Base-by-base conservation (phyloP, 2,329 filamentous ascomycete genomes). In the Hymenoscyphus scutula region DNA sequence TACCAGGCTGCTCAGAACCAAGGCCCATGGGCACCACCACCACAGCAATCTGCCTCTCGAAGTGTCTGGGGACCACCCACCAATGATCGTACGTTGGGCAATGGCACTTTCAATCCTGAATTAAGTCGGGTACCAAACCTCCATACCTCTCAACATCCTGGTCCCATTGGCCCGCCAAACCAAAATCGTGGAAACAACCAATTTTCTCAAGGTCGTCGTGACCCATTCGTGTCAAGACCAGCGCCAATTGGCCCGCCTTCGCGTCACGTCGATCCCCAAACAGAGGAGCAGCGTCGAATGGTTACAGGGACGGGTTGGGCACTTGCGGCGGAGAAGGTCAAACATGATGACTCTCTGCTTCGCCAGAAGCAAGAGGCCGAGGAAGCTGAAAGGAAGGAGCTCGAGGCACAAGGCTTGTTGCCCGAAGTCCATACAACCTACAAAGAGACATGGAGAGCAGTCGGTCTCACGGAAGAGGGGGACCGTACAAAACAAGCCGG, bases 41-140 rank as follows among this genome's bases (percentile, higher is more conserved):
- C 76, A 41, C 81, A 81, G 56, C 76, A 79, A 53, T 66, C 78
- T 11, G 74, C 80, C 27, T 75, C 72, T 13, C 80, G 82, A 56
- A 91, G 89, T 71, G 88, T 92, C 19, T 93, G 90, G 90, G 89
- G 87, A 19, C 85, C 89, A 53, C 88, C 62, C 11, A 87, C n/a
- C 15, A 85, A 85, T 69, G 87, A 90, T 67, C 83, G 87, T 60
- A 87, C 85, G 11, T 85, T 93, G 23, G 90, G 90, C 3, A 93
- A 93, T 73, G 90, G 90, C 53, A 91, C 89, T 0, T 93, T 93
- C 70, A 86, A 84, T 62, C 81, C 84, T 13, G 84, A 86, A 67
- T 79, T 89, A 58, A 81, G 80, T 74, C 51, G 75, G 76, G 19
- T 74, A 7, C 71, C 73, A 30, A 71, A 73, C 38, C 70, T 73